Percentiles rank a stretch among this genome's conserved stretches.
phyloP scores from a whole-genome alignment of 225 moss, liverwort and hornwort genomes.

The Physcomitrellopsis africana region DNA sequence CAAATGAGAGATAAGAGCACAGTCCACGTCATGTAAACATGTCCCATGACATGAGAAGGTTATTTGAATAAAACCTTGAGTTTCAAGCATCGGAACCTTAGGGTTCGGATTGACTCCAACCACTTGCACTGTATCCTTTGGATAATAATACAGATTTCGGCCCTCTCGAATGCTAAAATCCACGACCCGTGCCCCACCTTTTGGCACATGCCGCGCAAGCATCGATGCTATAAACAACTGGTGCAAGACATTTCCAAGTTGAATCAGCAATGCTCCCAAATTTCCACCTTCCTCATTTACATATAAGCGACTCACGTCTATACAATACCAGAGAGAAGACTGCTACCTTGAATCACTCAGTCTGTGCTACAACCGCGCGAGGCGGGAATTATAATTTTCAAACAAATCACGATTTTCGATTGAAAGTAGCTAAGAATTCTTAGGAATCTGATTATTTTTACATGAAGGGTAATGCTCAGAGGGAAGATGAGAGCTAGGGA shows the following conservation, averaged over 20 bases:
- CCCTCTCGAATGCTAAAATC: slow-evolving; percentile 93
- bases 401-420: neutral
- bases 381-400: no score
- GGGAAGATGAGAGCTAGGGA: slow-evolving; percentile 10
- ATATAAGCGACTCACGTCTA: no score
- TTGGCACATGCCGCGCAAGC: slow-evolving; percentile 89
- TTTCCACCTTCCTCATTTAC: neutral
- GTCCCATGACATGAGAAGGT: slow-evolving; percentile 4
- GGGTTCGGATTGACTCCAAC: slow-evolving; percentile 72
- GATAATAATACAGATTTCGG: slow-evolving; percentile 95
- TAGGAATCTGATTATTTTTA: neutral
- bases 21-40: neutral
- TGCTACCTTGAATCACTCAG: slow-evolving; percentile 4
- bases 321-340: neutral
- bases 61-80: slow-evolving; percentile 63
- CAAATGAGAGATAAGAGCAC: neutral
- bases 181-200: slow-evolving; percentile 80
- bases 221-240: slow-evolving; percentile 97
- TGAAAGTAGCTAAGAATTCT: neutral
- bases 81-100: slow-evolving; percentile 76
- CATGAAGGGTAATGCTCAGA: neutral
- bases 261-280: slow-evolving; percentile 9
- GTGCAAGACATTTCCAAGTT: slow-evolving; percentile 27
- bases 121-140: slow-evolving; percentile 87
- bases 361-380: neutral